Conservation (phyloP, 225 moss, liverwort and hornwort species). For the Takakia lepidozioides region DNA sequence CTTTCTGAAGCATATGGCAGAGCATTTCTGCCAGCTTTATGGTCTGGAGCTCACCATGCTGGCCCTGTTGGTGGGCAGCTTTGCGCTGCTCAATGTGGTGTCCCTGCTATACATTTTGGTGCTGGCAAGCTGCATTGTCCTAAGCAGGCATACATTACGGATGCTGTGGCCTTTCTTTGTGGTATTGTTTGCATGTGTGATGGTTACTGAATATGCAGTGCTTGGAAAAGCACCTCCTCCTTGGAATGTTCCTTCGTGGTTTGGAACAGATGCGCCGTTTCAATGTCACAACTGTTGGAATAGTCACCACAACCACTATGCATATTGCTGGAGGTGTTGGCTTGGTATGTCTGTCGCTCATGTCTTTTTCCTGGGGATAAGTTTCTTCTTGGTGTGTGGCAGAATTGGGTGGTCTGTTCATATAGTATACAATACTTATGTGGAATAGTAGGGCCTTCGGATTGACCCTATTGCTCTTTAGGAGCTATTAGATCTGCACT, state of each 20-base stretch:
- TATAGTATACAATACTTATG: too few relatives aligned
- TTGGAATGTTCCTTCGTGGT: slow-evolving; percentile 42
- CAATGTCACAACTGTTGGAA: slow-evolving; percentile 67
- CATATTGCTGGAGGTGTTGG: slow-evolving; percentile 93
- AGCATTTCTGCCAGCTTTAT: slow-evolving; percentile 80
- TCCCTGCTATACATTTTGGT: slow-evolving; percentile 76
- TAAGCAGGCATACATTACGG: slow-evolving; percentile 62
- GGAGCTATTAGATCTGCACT: too few relatives aligned
- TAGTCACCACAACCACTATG: slow-evolving; percentile 35
- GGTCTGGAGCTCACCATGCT: slow-evolving; percentile 94
- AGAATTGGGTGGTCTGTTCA: too few relatives aligned
- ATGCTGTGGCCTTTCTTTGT: slow-evolving; percentile 88
- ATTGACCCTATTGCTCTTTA: too few relatives aligned
- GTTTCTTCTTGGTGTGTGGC: too few relatives aligned
- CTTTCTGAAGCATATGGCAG: slow-evolving; percentile 58
- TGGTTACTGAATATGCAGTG: slow-evolving; percentile 79
- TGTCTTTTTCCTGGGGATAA: too few relatives aligned
- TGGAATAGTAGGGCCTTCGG: too few relatives aligned
- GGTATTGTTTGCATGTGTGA: slow-evolving; percentile 56
- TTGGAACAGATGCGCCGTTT: slow-evolving; percentile 26
- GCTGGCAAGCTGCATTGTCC: slow-evolving; percentile 76
- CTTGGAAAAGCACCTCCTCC: slow-evolving; percentile 76
- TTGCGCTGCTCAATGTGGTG: slow-evolving; percentile 72
- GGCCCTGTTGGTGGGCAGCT: slow-evolving; percentile 69
- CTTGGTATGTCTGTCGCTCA: slow-evolving; percentile 68